phyloP scores from a whole-genome alignment of 2,329 filamentous ascomycete genomes.

The Paracorniculantispora psalliotae region DNA sequence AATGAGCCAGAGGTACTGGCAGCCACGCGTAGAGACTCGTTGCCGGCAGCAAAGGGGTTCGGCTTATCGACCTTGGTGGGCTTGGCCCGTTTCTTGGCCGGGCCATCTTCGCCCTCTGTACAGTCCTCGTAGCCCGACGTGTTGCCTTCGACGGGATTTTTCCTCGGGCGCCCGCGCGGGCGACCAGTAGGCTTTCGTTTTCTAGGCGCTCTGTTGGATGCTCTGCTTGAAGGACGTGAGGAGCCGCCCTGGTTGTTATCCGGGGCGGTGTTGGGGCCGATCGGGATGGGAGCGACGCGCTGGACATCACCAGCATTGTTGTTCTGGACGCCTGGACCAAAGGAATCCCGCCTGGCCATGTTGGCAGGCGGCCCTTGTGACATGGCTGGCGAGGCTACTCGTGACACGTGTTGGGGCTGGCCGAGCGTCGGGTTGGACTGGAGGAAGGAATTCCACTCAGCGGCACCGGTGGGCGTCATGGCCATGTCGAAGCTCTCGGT shows the following conservation, averaged over 20 bases:
- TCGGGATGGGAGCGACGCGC: constrained; percentile 31
- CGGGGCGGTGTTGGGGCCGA: constrained; percentile 21
- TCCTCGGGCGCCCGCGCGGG: constrained; percentile 52
- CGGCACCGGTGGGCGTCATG: constrained; percentile 54
- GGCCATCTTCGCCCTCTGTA: constrained; percentile 54
- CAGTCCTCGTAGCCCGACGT: constrained; percentile 69
- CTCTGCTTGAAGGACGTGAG: constrained; percentile 57
- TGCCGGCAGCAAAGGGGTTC: constrained; percentile 64
- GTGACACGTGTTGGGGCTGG: constrained; percentile 30
- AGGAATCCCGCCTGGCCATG: constrained; percentile 24
- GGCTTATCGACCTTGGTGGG: constrained; percentile 68
- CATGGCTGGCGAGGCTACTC: constrained; percentile 33
- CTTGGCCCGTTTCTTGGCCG: constrained; percentile 68
- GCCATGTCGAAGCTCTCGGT: constrained; percentile 25
- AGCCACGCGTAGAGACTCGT: constrained; percentile 80
- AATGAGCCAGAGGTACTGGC: constrained; percentile 87
- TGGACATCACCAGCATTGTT: constrained; percentile 26
- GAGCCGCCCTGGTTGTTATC: constrained; percentile 24
- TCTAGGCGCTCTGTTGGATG: constrained; percentile 41
- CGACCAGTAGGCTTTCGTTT: constrained; percentile 47
- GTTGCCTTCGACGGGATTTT: constrained; percentile 55
- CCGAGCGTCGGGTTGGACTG: constrained; percentile 60
- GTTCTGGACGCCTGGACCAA: constrained; percentile 20
- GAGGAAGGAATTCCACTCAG: constrained; percentile 74
- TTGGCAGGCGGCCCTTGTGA: constrained; percentile 26